These are phyloP conservation scores for Geopyxis carbonaria DNA, from an alignment of 495 filamentous ascomycete genomes.

Conservation along the genomic window DNA sequence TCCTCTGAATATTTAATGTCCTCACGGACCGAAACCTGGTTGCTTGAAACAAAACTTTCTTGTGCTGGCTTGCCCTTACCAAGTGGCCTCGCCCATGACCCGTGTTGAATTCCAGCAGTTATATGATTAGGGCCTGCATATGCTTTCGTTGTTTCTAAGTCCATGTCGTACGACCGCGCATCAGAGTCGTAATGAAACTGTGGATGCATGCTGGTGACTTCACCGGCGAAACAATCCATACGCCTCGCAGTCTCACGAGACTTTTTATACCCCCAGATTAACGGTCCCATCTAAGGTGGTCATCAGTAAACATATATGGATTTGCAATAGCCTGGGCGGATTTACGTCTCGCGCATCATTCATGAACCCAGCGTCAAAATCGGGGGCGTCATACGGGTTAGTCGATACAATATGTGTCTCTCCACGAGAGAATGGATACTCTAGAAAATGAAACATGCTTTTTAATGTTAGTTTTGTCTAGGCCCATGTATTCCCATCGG, in stretches of 20 bases:
- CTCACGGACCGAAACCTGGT: constrained; percentile 37
- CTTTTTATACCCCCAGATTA: constrained; percentile 79
- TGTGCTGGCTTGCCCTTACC: constrained; percentile 32
- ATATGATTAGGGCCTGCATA: constrained; percentile 60
- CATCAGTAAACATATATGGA: not conserved
- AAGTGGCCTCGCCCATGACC: constrained; percentile 29
- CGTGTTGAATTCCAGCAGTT: constrained; percentile 47
- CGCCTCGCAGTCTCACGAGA: constrained; percentile 64
- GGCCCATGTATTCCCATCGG: too few species aligned
- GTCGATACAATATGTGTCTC: constrained; percentile 52
- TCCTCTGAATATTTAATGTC: constrained; percentile 49
- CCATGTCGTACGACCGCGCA: constrained; percentile 53
- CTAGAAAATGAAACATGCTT: constrained; percentile 76
- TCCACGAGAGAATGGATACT: constrained; percentile 68
- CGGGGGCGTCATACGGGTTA: constrained; percentile 54
- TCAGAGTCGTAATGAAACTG: constrained; percentile 51
- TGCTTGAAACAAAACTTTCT: constrained; percentile 32
- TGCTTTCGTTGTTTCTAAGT: constrained; percentile 52
- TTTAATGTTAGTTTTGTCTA: too few species aligned
- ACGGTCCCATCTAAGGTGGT: constrained; percentile 32
- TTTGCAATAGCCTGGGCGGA: not conserved
- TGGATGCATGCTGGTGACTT: constrained; percentile 51
- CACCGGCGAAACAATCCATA: constrained; percentile 64
- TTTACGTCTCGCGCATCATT: constrained; percentile 65
- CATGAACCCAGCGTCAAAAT: constrained; percentile 77